Conservation (phyloP, 2,329 filamentous ascomycete species). For the Apiospora koreana region DNA sequence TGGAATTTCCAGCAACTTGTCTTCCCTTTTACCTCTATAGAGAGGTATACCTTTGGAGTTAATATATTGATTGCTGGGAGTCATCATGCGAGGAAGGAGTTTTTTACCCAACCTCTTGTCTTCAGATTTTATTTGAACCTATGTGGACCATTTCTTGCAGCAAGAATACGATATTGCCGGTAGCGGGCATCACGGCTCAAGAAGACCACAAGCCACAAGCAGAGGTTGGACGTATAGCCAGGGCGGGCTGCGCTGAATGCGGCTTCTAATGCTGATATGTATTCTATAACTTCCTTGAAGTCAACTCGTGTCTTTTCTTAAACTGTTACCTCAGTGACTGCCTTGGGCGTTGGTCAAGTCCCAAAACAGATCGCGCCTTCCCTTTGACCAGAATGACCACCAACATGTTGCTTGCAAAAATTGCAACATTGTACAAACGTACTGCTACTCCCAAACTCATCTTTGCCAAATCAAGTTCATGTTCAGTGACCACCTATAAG, state of each 20-base stretch:
- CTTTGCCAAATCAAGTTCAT: neutral
- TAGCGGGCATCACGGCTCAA: neutral
- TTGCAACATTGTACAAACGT: neutral
- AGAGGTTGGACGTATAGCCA: too few species aligned
- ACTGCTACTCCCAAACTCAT: neutral
- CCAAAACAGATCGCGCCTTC: neutral
- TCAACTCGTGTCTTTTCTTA: neutral
- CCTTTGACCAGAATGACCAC: neutral
- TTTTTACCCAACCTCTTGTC: neutral
- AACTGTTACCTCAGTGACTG: neutral
- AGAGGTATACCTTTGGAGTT: neutral
- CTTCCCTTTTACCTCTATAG: neutral
- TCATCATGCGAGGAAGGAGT: neutral
- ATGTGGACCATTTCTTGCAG: neutral
- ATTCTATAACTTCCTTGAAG: neutral
- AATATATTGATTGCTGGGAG: neutral
- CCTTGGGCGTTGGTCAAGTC: neutral
- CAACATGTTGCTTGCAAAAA: neutral
- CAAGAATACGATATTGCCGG: neutral
- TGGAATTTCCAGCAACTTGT: neutral
- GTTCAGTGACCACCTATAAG: neutral
- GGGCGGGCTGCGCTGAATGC: too few species aligned
- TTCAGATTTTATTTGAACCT: neutral
- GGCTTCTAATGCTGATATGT: too few species aligned
- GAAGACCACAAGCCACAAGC: too few species aligned